Percentiles rank a stretch among this genome's conserved stretches.
Conservation (phyloP, 2,329 filamentous ascomycete genomes). For the Colletotrichum coccodes region DNA sequence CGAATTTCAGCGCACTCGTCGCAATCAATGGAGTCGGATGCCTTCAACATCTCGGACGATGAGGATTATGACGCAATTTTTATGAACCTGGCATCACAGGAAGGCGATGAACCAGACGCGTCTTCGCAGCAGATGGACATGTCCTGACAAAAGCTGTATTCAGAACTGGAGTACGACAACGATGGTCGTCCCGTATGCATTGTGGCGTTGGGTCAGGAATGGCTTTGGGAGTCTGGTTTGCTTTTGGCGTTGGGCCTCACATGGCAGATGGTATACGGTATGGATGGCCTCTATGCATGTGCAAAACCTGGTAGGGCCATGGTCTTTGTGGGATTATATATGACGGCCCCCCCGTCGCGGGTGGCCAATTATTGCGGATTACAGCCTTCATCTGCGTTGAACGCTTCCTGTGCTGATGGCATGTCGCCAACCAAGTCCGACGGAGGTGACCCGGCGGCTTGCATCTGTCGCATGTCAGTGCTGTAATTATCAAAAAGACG, state of each 20-base stretch:
- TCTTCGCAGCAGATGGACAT: constrained; percentile 58
- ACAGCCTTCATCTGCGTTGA: constrained; percentile 71
- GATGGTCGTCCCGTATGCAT: constrained; percentile 3
- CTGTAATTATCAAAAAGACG: constrained; percentile 4
- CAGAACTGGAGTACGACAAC: neutral
- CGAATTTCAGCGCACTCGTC: constrained; percentile 42
- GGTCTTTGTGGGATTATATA: constrained; percentile 38
- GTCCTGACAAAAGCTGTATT: constrained; percentile 42
- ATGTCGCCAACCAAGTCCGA: constrained; percentile 92
- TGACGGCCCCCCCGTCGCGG: constrained; percentile 10
- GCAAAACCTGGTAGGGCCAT: neutral
- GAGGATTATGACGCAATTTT: constrained; percentile 73
- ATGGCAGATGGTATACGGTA: neutral
- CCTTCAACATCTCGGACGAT: constrained; percentile 57
- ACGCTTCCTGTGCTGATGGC: constrained; percentile 80
- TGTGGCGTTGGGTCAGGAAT: constrained; percentile 1
- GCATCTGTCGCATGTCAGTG: constrained; percentile 75
- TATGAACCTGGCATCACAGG: constrained; percentile 68
- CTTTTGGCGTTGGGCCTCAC: neutral
- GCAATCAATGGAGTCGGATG: constrained; percentile 39
- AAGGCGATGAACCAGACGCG: constrained; percentile 39
- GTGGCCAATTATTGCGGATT: constrained; percentile 64
- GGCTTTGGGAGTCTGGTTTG: neutral
- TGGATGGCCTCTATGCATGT: constrained; percentile 2
- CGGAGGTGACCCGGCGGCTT: constrained; percentile 91